These are phyloP conservation scores for Tympanopsis confertula DNA, from an alignment of 2,329 filamentous ascomycete genomes.

Conservation along the genomic window DNA sequence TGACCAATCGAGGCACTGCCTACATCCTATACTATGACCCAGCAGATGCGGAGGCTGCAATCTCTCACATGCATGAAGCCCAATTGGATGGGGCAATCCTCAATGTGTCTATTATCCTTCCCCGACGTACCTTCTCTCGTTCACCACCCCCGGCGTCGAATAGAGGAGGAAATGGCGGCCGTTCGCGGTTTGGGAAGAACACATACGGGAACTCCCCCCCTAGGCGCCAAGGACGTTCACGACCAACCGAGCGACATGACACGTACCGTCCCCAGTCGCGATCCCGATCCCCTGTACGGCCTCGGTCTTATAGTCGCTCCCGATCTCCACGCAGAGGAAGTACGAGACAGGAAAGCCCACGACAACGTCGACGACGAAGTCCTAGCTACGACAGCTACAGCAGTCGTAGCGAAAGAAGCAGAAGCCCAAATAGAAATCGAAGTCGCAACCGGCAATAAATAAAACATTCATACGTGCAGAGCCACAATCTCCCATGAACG, in stretches of 20 bases:
- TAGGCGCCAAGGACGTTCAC: conserved; percentile 12
- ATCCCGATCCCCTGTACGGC: conserved; percentile 26
- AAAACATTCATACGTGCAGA: no score
- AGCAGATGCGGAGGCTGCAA: conserved; percentile 73
- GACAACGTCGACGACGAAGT: conserved; percentile 28
- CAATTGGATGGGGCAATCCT: conserved; percentile 75
- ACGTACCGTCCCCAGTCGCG: conserved; percentile 52
- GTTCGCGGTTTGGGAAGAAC: conserved; percentile 6
- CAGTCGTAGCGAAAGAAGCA: conserved; percentile 17
- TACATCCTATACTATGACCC: conserved; percentile 77
- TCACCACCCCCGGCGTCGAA: conserved; percentile 63
- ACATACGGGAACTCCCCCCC: conserved; percentile 20
- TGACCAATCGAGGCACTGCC: conserved; percentile 82
- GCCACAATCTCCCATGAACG: no score
- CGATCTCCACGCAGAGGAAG: conserved; percentile 18
- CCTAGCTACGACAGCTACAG: conserved; percentile 32
- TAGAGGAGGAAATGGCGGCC: conserved; percentile 26
- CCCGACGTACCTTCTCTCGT: conserved; percentile 69
- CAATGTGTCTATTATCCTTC: conserved; percentile 79
- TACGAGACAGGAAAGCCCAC: conserved; percentile 18
- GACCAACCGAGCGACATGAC: conserved; percentile 33
- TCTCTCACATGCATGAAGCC: conserved; percentile 96
- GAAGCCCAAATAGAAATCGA: not conserved
- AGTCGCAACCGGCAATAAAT: no score
- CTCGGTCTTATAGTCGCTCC: conserved; percentile 18